These are phyloP conservation scores for Cryptosporidium tyzzeri DNA, from an alignment of 169 alveolate genomes.

Conservation along the genomic window DNA sequence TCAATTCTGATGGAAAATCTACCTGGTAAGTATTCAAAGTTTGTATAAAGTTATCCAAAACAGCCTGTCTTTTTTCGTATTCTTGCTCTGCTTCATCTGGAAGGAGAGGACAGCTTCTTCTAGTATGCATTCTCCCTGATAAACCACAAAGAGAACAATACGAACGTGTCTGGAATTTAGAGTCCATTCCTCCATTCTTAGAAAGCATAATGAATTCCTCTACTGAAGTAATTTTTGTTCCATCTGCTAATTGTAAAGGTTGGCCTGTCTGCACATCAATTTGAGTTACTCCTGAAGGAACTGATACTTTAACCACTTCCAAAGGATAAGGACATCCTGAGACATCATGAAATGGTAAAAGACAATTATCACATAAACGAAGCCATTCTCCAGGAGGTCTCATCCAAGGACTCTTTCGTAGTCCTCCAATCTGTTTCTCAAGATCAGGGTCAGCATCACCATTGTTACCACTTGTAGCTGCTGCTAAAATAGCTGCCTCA, in stretches of 20 bases:
- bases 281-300: conserved; percentile 74
- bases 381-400: conserved; percentile 76
- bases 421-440: conserved; percentile 63
- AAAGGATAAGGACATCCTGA: conserved; percentile 75
- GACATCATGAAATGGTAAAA: conserved; percentile 68
- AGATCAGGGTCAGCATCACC: conserved; percentile 51
- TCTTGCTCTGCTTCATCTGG: conserved; percentile 72
- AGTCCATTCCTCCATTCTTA: conserved; percentile 53
- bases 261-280: conserved; percentile 71
- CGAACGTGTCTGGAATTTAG: conserved; percentile 69
- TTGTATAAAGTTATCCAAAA: conserved; percentile 50
- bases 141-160: conserved; percentile 68
- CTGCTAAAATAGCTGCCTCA: conserved; percentile 72
- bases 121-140: conserved; percentile 74
- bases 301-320: conserved; percentile 72
- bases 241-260: conserved; percentile 69
- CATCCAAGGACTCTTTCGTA: conserved; percentile 74
- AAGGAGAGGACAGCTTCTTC: conserved; percentile 75
- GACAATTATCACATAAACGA: conserved; percentile 63
- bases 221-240: conserved; percentile 43
- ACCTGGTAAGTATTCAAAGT: conserved; percentile 49
- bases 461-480: conserved; percentile 33
- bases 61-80: conserved; percentile 52
- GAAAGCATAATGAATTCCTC: conserved; percentile 47
- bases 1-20: conserved; percentile 42